A percentile compares a stretch with the other conserved stretches of the same genome.
These are phyloP conservation scores for Corrigiola litoralis DNA, from an alignment of 179 eudicot species.

Conservation along the genomic window DNA sequence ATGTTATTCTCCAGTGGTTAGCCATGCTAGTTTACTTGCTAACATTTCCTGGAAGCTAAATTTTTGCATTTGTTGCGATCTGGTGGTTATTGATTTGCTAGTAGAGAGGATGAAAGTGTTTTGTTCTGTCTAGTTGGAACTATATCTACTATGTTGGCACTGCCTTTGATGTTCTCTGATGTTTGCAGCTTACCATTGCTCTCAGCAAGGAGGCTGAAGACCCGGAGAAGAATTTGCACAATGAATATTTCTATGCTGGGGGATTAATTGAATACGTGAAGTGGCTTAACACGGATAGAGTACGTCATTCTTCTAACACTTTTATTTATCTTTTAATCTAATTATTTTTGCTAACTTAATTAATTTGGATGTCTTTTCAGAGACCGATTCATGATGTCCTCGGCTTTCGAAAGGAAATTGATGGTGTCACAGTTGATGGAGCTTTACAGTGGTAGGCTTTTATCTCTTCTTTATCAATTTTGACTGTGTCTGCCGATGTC, in stretches of 20 bases:
- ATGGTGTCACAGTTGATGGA: slow-evolving; percentile 69
- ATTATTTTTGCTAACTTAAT: slow-evolving; percentile 3
- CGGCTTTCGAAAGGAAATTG: slow-evolving; percentile 66
- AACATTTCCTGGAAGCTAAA: too few species aligned
- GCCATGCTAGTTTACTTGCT: too few species aligned
- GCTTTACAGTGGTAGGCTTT: slow-evolving; percentile 83
- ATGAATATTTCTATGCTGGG: slow-evolving; percentile 85
- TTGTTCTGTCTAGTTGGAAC: neutral
- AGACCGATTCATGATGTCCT: slow-evolving; percentile 84
- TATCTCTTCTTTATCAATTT: slow-evolving; percentile 7
- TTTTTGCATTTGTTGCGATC: neutral
- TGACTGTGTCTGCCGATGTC: neutral
- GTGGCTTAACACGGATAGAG: slow-evolving; percentile 95
- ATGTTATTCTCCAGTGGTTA: too few species aligned
- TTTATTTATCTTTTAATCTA: slow-evolving; percentile 3
- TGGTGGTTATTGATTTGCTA: neutral
- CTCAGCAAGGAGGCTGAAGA: slow-evolving; percentile 63
- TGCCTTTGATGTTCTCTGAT: slow-evolving; percentile 2
- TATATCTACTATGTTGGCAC: neutral
- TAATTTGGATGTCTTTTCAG: slow-evolving; percentile 37
- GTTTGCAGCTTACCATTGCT: slow-evolving; percentile 61
- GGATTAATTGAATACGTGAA: slow-evolving; percentile 87
- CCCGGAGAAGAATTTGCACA: slow-evolving; percentile 48
- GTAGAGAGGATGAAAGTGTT: neutral
- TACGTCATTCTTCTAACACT: slow-evolving; percentile 12